Conservation (phyloP, 2,329 filamentous ascomycete species). For the Penicillium oxalicum region DNA sequence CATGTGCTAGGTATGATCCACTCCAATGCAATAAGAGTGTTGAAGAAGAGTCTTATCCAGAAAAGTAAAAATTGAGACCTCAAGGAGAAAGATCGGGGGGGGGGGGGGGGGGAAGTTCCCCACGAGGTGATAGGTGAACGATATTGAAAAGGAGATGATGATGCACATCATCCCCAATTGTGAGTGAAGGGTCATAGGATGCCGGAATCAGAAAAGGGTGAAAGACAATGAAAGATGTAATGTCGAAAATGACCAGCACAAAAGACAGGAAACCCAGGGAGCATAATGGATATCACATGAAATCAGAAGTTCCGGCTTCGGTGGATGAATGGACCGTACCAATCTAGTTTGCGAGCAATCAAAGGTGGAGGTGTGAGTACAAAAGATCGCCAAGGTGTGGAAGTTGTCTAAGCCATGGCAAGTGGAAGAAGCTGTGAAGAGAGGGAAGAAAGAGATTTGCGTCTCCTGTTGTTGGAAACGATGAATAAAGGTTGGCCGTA, state of each 20-base stretch:
- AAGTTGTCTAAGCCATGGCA: too few species aligned
- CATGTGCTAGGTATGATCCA: too few species aligned
- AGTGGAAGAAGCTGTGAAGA: neutral
- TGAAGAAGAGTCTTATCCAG: too few species aligned
- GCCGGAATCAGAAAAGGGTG: slow-evolving; percentile 16
- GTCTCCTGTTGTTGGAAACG: neutral
- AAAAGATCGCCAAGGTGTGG: neutral
- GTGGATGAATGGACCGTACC: neutral
- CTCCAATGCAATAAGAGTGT: too few species aligned
- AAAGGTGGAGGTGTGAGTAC: slow-evolving; percentile 2
- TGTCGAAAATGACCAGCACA: slow-evolving; percentile 14
- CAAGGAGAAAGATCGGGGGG: too few species aligned
- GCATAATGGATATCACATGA: slow-evolving; percentile 18
- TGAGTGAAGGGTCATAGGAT: slow-evolving; percentile 11
- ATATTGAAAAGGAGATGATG: too few species aligned
- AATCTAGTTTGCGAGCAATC: slow-evolving; percentile 1
- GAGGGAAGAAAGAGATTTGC: neutral
- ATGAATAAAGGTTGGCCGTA: neutral
- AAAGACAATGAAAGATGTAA: neutral
- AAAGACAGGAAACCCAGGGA: slow-evolving; percentile 4
- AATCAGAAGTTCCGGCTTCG: slow-evolving; percentile 6
- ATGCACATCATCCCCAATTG: too few species aligned
- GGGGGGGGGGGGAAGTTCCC: too few species aligned
- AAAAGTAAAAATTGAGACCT: too few species aligned
- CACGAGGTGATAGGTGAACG: too few species aligned